Percentiles rank a stretch among this genome's conserved stretches.
Evolutionary conservation across 805 yeast genomes (phyloP).

Genomic region (Ogataea ganodermae): DNA sequence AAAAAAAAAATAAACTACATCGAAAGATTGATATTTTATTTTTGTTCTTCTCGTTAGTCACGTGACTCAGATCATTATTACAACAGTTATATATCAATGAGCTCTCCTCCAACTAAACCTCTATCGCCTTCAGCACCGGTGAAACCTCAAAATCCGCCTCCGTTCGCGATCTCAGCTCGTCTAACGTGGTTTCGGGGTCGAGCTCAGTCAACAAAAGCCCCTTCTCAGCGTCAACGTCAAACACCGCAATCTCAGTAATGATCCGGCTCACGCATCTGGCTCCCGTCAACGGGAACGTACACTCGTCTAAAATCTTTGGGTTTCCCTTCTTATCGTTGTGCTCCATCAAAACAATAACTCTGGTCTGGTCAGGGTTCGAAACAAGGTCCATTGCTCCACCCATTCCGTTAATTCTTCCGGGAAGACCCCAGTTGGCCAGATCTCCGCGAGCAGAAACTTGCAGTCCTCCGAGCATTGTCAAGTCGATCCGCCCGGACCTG

Average conservation of each 20-base stretch:
- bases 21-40: no score
- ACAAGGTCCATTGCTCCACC: slow-evolving; percentile 59
- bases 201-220: slow-evolving; percentile 45
- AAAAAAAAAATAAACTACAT: no score
- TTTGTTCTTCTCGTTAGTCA: background rate
- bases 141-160: slow-evolving; percentile 42
- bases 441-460: slow-evolving; percentile 51
- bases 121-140: slow-evolving; percentile 25
- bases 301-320: slow-evolving; percentile 46
- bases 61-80: no score
- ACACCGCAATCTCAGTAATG: slow-evolving; percentile 51
- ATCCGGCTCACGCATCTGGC: slow-evolving; percentile 45
- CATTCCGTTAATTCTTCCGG: slow-evolving; percentile 53
- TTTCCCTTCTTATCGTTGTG: slow-evolving; percentile 49
- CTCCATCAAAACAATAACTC: slow-evolving; percentile 49
- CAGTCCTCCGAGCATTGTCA: slow-evolving; percentile 50
- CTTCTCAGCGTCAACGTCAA: slow-evolving; percentile 42
- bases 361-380: slow-evolving; percentile 45
- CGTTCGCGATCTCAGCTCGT: slow-evolving; percentile 34
- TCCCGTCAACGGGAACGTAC: slow-evolving; percentile 52
- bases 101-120: background rate
- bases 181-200: slow-evolving; percentile 37
- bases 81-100: no score
- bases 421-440: slow-evolving; percentile 55
- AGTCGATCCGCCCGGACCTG: slow-evolving; percentile 46